Base-by-base conservation (phyloP, 1,139 yeast species). In the Taphrina populina region DNA sequence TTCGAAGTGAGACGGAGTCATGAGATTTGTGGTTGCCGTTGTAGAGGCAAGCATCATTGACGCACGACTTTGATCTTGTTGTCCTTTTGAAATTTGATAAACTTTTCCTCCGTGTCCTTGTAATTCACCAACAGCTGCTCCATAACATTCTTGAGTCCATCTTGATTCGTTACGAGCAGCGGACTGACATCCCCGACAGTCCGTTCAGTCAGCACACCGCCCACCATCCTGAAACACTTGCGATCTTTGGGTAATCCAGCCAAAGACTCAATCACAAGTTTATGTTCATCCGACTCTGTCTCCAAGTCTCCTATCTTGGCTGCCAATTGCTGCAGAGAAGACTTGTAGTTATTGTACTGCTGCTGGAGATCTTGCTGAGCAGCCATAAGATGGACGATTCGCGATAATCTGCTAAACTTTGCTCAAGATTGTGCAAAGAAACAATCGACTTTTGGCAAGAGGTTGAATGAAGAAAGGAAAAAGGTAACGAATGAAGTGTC, bases 221-320 rank as follows among this genome's bases (percentile, higher is more conserved):
- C 96, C 37, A 92, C 79, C 96, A 92, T 88, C 67, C 95, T 81
- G 72, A 82, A 90, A 66, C 97, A 88, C 65, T 83, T 83, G 59
- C 98, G 78, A 41, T 76, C 80, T 2, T 64, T 62, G 17, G 78
- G 77, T 51, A 78, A 81, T 40, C 69, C 76, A 60, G 65, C 69
- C 66, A 84, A 69, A 0, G 92, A 81, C 11, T 76, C 76, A 47
- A 81, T 62, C 21, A 81, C 86, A 53, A 82, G 67, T 62, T 70
- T 64, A 62, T 74, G 76, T 62, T 74, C 77, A 41, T 72, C 75
- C 24, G 69, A 62, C 46, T 74, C 76, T 34, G 68, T 60, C 54
- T 73, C 75, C n/a, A 74, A 65, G 62, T 74, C 75, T 36, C 68
- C 67, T 49, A 73, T 69, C 60, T 74, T 74, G 52, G 65, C 64